phyloP scores from a whole-genome alignment of 176 grass and related monocot species.

The Eragrostis curvula region DNA sequence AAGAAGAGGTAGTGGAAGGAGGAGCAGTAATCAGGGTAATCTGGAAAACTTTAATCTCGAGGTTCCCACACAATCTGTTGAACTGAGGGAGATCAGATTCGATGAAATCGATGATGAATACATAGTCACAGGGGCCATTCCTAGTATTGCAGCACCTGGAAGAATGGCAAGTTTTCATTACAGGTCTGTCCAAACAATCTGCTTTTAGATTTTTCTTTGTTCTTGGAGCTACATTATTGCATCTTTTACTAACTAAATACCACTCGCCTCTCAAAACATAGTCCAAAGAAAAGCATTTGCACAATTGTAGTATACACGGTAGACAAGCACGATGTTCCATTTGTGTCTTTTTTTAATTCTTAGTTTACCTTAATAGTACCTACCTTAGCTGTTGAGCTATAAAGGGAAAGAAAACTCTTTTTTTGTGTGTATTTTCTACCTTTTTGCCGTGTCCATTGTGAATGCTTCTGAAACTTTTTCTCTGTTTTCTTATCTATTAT shows the following conservation, averaged over 20 bases:
- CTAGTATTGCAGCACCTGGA: constrained; percentile 49
- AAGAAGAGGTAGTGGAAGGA: constrained; percentile 60
- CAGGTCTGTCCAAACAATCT: constrained; percentile 45
- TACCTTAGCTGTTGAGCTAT: constrained; percentile 25
- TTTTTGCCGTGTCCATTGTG: neutral
- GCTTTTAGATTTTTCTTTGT: neutral
- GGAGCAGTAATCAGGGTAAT: constrained; percentile 57
- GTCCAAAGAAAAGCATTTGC: constrained; percentile 1
- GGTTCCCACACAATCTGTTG: constrained; percentile 66
- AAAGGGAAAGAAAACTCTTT: neutral
- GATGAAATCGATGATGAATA: constrained; percentile 88
- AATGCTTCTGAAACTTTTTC: neutral
- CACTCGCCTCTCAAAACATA: neutral
- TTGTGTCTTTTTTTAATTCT: neutral
- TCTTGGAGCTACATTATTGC: constrained; percentile 15
- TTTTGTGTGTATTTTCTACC: neutral
- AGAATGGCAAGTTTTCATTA: constrained; percentile 70
- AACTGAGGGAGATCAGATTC: constrained; percentile 88
- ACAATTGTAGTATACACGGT: neutral
- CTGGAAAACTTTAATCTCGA: constrained; percentile 70
- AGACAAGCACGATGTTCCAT: neutral
- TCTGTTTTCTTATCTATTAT: neutral
- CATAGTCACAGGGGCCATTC: constrained; percentile 66
- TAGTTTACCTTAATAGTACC: constrained; percentile 3
- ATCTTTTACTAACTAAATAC: constrained; percentile 17